Evolutionary conservation across 106 monocot species (phyloP).

Genomic region (Ottelia alismoides): DNA sequence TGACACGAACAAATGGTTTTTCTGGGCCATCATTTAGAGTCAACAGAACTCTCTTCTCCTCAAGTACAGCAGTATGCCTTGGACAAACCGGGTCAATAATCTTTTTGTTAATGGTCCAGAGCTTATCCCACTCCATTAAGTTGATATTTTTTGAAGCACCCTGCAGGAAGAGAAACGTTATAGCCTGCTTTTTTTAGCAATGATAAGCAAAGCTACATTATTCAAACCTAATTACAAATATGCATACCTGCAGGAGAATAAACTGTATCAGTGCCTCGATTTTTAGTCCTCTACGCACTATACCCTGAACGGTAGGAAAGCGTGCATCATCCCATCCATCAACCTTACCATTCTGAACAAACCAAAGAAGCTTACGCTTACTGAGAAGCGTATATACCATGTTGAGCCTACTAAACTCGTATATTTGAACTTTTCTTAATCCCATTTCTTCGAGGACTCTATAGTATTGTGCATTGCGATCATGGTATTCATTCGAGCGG

Average conservation of each 20-base stretch:
- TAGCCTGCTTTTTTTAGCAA: background rate
- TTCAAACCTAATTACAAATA: no score
- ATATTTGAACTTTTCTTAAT: constrained; percentile 61
- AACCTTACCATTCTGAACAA: constrained; percentile 91
- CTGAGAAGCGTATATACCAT: constrained; percentile 97
- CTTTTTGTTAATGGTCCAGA: constrained; percentile 99
- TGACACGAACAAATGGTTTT: constrained; percentile 54
- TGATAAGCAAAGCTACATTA: background rate
- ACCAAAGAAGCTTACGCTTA: constrained; percentile 97
- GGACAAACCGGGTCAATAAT: constrained; percentile 93
- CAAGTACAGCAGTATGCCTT: constrained; percentile 80
- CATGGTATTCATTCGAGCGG: constrained; percentile 95
- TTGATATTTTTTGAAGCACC: constrained; percentile 97
- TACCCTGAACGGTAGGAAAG: constrained; percentile 96
- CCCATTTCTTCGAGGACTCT: constrained; percentile 79
- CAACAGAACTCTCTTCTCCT: constrained; percentile 48
- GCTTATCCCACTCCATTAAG: constrained; percentile 98
- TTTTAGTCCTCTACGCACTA: constrained; percentile 85
- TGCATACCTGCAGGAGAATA: constrained; percentile 95
- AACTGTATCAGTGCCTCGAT: constrained; percentile 94
- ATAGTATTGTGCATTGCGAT: constrained; percentile 83
- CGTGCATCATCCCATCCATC: constrained; percentile 98
- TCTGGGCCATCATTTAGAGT: constrained; percentile 75
- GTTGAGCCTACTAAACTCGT: constrained; percentile 93
- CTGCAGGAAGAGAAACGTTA: constrained; percentile 16